Conservation (phyloP, 257 asterid species). For the Przewalskia tangutica region DNA sequence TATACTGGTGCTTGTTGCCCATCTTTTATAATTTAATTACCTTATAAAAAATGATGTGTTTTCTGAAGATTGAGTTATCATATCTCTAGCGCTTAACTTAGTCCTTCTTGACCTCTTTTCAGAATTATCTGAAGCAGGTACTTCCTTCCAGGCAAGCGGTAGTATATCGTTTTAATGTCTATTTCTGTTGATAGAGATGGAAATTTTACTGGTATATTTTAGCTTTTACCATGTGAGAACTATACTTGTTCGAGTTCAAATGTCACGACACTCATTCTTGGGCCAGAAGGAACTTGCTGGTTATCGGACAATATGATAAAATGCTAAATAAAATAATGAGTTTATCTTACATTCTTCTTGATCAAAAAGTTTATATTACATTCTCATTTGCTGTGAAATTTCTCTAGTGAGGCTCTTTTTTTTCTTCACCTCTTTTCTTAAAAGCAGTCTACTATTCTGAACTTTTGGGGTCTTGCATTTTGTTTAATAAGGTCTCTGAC, state of each 20-base stretch:
- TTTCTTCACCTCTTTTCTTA: neutral
- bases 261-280: neutral
- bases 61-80: neutral
- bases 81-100: neutral
- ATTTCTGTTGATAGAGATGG: neutral
- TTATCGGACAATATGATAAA: neutral
- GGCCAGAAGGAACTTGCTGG: neutral
- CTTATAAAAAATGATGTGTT: neutral
- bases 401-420: neutral
- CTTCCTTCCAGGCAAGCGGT: neutral
- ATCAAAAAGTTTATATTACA: neutral
- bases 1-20: neutral
- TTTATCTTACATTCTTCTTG: neutral
- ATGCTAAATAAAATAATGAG: neutral
- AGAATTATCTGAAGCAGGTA: slow-evolving; percentile 3
- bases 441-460: neutral
- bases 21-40: neutral
- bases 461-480: neutral
- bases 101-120: neutral
- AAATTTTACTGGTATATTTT: neutral
- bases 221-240: neutral
- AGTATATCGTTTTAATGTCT: neutral
- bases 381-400: neutral
- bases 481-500: neutral
- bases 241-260: neutral